These are phyloP conservation scores for Ustilago trichophora DNA, from an alignment of 1,284 basidiomycete species.

Conservation along the genomic window DNA sequence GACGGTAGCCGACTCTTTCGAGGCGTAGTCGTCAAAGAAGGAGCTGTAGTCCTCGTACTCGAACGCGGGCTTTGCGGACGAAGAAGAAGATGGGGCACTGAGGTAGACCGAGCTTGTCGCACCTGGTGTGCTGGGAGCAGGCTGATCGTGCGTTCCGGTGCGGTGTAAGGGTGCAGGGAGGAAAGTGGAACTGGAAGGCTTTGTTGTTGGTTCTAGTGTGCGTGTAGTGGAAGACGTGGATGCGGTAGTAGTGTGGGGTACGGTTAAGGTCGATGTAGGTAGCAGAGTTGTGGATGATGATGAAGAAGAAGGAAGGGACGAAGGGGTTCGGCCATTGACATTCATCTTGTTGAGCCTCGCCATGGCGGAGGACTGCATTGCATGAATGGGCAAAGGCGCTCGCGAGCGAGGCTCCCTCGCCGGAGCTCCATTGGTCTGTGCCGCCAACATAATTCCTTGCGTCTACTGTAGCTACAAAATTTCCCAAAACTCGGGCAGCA, in stretches of 20 bases:
- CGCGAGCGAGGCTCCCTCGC: constrained; percentile 1
- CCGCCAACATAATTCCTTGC: neutral
- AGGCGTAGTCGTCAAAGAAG: constrained; percentile 19
- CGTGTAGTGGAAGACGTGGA: too few species aligned
- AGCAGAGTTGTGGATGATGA: too few species aligned
- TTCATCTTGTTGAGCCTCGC: neutral
- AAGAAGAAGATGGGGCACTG: neutral
- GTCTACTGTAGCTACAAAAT: too few species aligned
- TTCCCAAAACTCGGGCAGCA: too few species aligned
- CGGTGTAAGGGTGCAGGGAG: too few species aligned
- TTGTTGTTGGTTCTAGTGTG: too few species aligned
- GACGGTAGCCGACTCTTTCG: neutral
- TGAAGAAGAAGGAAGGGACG: constrained; percentile 2
- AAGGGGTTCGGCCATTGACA: neutral
- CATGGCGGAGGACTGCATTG: neutral
- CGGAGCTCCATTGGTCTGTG: neutral
- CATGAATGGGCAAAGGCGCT: constrained; percentile 5
- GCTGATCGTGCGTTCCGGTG: too few species aligned
- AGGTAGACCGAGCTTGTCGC: too few species aligned
- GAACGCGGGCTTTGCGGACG: neutral
- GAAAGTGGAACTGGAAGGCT: too few species aligned
- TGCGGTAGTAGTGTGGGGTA: neutral
- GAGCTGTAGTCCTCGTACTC: constrained; percentile 6
- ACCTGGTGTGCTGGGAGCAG: too few species aligned
- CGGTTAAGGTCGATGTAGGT: too few species aligned